Evolutionary conservation across 208 protist genomes (phyloP).

Genomic region (Acanthamoeba triangularis): DNA sequence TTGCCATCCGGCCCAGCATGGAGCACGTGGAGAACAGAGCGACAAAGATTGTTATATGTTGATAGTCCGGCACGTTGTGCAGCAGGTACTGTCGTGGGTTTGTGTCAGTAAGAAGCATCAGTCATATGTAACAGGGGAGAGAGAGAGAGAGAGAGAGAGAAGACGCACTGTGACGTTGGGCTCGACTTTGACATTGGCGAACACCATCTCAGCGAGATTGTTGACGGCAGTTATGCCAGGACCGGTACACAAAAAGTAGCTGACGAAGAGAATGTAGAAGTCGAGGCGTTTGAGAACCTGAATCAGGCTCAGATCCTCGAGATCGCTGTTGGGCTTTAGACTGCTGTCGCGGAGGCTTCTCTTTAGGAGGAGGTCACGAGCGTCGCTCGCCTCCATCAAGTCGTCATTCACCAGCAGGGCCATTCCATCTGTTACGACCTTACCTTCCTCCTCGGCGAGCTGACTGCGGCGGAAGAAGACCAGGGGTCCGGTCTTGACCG

Average conservation of each 20-base stretch:
- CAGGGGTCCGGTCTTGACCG: conserved; percentile 9
- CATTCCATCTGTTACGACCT: neutral
- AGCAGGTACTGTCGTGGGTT: conserved; percentile 30
- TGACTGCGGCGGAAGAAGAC: neutral
- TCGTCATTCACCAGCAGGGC: neutral
- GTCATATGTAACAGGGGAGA: no score
- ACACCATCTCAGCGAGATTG: conserved; percentile 70
- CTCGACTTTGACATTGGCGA: conserved; percentile 27
- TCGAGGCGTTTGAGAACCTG: conserved; percentile 19
- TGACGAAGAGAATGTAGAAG: conserved; percentile 47
- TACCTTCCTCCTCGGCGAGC: neutral
- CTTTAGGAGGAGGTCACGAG: neutral
- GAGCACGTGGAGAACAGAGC: conserved; percentile 23
- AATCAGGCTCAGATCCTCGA: conserved; percentile 8
- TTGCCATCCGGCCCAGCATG: neutral
- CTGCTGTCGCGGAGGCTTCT: neutral
- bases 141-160: no score
- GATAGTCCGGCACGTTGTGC: neutral
- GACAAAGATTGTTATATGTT: neutral
- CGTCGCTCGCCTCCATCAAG: neutral
- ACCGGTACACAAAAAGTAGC: conserved; percentile 28
- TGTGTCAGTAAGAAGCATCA: neutral
- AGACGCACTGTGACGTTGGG: neutral
- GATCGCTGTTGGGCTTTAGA: neutral
- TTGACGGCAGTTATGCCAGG: conserved; percentile 58